Evolutionary conservation across 768 basidiomycete species (phyloP), one percentile per base, ranked within the genome.

Genomic region (Mycena vulgaris): DNA sequence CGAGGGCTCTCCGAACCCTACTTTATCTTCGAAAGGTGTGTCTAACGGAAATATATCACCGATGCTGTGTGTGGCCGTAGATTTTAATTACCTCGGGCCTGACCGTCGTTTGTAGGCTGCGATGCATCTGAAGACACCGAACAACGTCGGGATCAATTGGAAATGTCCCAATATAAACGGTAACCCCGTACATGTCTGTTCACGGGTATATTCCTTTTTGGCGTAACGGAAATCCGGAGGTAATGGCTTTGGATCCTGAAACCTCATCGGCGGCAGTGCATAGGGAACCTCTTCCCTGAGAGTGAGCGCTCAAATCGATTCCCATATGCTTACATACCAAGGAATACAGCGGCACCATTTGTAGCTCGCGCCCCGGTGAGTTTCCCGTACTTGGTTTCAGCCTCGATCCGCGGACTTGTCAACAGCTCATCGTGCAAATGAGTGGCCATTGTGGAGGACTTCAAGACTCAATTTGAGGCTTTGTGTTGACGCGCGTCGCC

Each of bases 91-190:
- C 89, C 86, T 76, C 79, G 82, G 7, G 89, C 83, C 76, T 92
- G 92, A 0, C 92, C 92, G 72, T 93, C 89, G 74, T 90, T 90
- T 17, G 70, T 77, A 0, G 92, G 92, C 70, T 93, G 93, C 14
- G 79, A 86, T 28, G 83, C 86, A 76, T 93, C 92, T 92, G 42
- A n/a, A n/a, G 28, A 35, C 19, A 16, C 40, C 7, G 21, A 45
- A n/a, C 3, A 45, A 2, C 42, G 25, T 13, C 25, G 25, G n/a
- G 21, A 27, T 65, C 33, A 39, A 56, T 47, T n/a, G n/a, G n/a
- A n/a, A 33, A 45, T 45, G n/a, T 52, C n/a, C 11, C 17, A 14
- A 70, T 64, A 53, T 64, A n/a, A 59, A 40, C 53, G 62, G 49
- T 67, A 68, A 39, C 63, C 25, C 83, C 87, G 79, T 69, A 89